These are phyloP conservation scores for Helotiales sp. DNA, from an alignment of 2,329 filamentous ascomycete species.

Conservation along the genomic window DNA sequence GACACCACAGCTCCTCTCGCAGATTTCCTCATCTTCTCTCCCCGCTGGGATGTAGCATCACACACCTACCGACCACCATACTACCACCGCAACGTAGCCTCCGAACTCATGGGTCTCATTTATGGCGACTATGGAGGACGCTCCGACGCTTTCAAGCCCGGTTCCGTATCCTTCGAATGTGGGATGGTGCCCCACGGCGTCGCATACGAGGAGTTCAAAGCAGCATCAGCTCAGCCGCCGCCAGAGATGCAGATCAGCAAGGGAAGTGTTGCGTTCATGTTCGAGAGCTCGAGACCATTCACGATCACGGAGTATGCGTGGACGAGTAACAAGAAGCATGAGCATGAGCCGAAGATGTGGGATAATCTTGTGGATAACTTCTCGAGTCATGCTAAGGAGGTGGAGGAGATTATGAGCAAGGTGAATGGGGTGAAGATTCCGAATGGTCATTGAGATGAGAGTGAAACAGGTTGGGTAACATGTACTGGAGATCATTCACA, in stretches of 20 bases:
- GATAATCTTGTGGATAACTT: conserved; percentile 55
- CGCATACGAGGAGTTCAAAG: conserved; percentile 45
- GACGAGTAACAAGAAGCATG: conserved; percentile 40
- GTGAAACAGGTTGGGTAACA: background rate
- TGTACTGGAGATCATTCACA: too few relatives aligned
- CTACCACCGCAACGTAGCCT: conserved; percentile 56
- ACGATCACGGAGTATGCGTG: conserved; percentile 58
- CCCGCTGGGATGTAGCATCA: conserved; percentile 63
- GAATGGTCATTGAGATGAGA: conserved; percentile 15
- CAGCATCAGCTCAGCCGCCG: conserved; percentile 47
- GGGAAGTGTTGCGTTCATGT: conserved; percentile 52
- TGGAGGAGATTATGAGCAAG: conserved; percentile 42
- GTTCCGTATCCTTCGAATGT: conserved; percentile 43
- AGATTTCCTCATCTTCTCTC: conserved; percentile 69
- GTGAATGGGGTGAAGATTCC: conserved; percentile 15
- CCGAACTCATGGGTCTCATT: conserved; percentile 48
- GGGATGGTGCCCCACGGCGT: conserved; percentile 50
- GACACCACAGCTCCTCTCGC: conserved; percentile 55
- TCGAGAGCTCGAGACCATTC: conserved; percentile 52
- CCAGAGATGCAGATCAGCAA: conserved; percentile 47
- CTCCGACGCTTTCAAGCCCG: conserved; percentile 61
- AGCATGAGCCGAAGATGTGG: conserved; percentile 53
- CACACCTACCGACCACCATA: conserved; percentile 60
- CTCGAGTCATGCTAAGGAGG: conserved; percentile 45
- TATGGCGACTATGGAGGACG: conserved; percentile 56